Evolutionary conservation across 78 protist species (phyloP), one percentile per base, ranked within the genome.

Genomic region (Diacronema lutheri): DNA sequence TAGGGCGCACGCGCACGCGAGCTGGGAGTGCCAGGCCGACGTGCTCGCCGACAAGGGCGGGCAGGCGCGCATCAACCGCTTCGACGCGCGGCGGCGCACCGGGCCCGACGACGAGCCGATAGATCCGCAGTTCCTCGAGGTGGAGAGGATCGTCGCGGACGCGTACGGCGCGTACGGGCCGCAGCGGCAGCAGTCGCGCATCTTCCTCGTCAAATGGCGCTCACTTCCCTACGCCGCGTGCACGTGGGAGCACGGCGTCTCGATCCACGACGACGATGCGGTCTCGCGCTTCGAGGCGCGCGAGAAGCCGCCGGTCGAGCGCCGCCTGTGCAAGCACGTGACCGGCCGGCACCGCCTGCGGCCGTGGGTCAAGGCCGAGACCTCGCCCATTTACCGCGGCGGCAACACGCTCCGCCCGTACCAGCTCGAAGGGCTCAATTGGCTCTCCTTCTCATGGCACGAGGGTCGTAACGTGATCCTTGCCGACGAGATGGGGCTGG

Each of bases 401-500:
- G 88, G 87, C 14, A 82, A 91, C 41, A 23, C 14, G 68, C 88
- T 97, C 55, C 73, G 98, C 20, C 96, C 92, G 89, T 97, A 97
- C 92, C 99, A 98, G 90, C 82, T 94, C 68, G 91, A 84, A 4
- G 95, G 95, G 23, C 81, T 94, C 62, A 89, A 89, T 57, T 94
- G 93, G 93, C 46, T 94, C 65, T 29, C 60, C 20, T 62, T 38
- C 61, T 37, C 40, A 58, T 92, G 91, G 91, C 29, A 4, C 29
- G 26, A 50, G 60, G 76, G 72, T 44, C 40, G 79, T 1, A 85
- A 73, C 66, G 88, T 84, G 35, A 81, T 89, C 81, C 89, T 95
- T 5, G 93, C 89, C 16, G 93, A 92, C 90, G 94, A 92, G 89
- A 92, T 94, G 96, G 96, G 96, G 12, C 91, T 94, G 31, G 96